Evolutionary conservation across 306 rosid genomes (phyloP), one percentile per base, ranked within the genome.

Genomic region (Castanospermum australe): DNA sequence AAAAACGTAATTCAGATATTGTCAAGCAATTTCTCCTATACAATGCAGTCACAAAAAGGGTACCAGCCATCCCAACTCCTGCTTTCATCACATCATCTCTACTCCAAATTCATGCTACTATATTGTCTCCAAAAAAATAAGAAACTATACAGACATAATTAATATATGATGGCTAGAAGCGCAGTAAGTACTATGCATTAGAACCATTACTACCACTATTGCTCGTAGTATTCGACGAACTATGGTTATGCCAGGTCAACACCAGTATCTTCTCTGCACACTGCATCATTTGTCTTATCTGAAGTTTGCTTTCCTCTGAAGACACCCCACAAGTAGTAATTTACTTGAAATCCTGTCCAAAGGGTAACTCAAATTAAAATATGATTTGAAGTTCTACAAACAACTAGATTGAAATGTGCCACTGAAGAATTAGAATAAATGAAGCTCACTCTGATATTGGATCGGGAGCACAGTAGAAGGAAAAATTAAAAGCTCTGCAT

Each of bases 291-390:
- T 65, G 57, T 67, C 39, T 30, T 13, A 4, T 48, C 33, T 12
- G 75, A 75, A 79, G 75, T 21, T 81, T 82, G 80, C 83, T 70
- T 89, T 50, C 64, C 66, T 79, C 87, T 89, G 76, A 91, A 94
- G 41, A 86, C 93, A 1, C 99, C 99, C 97, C 97, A 94, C 73
- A 94, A 82, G 73, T 90, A 94, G 39, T 84, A 76, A 80, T 89
- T 94, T 1, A 76, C 13, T 51, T 81, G 89, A 85, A 91, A 86
- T 81, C 85, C 99, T 92, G 92, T 81, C 88, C 77, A 76, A 51
- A 78, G 21, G 79, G 22, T 48, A 47, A 60, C 32, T 57, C 38
- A 36, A 24, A 13, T 64, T 48, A 61, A 51, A 61, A 60, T 21
- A 28, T 13, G 36, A 60, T 18, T 71, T 57, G 33, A 60, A 48